phyloP scores from a whole-genome alignment of 441 rosid genomes.

The Brassica balearica region DNA sequence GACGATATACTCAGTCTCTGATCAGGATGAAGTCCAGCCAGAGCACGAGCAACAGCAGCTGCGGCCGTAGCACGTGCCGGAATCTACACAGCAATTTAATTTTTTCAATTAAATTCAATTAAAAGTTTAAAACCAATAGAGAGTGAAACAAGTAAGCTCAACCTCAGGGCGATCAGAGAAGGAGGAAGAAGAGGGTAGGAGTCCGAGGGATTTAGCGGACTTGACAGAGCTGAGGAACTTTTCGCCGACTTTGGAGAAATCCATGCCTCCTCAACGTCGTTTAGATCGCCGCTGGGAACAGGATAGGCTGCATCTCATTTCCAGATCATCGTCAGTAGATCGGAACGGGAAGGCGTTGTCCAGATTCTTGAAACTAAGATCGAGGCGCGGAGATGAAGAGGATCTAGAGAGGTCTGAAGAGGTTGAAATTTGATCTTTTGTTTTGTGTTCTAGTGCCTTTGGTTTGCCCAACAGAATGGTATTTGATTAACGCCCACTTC shows the following conservation, averaged over 20 bases:
- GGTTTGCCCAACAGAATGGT: no score
- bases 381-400: not conserved
- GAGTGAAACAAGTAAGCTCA: not conserved
- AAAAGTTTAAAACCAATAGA: not conserved
- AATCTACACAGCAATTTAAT: slow-evolving; percentile 53
- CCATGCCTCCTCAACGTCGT: slow-evolving; percentile 51
- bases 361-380: not conserved
- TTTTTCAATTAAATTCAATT: not conserved
- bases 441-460: no score
- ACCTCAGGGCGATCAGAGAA: slow-evolving; percentile 91
- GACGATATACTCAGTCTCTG: slow-evolving; percentile 77
- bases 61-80: slow-evolving; percentile 97
- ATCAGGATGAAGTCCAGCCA: slow-evolving; percentile 80
- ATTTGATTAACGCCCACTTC: no score
- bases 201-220: slow-evolving; percentile 85
- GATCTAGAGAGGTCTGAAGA: no score
- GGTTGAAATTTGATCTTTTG: no score
- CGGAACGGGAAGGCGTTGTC: no score
- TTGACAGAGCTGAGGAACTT: slow-evolving; percentile 90
- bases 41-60: slow-evolving; percentile 91
- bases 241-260: slow-evolving; percentile 94
- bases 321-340: no score
- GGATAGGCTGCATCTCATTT: no score
- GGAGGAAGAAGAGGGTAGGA: slow-evolving; percentile 57
- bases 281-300: slow-evolving; percentile 41